These are phyloP conservation scores for Penicillium salamii DNA, from an alignment of 495 filamentous ascomycete species.

Conservation along the genomic window DNA sequence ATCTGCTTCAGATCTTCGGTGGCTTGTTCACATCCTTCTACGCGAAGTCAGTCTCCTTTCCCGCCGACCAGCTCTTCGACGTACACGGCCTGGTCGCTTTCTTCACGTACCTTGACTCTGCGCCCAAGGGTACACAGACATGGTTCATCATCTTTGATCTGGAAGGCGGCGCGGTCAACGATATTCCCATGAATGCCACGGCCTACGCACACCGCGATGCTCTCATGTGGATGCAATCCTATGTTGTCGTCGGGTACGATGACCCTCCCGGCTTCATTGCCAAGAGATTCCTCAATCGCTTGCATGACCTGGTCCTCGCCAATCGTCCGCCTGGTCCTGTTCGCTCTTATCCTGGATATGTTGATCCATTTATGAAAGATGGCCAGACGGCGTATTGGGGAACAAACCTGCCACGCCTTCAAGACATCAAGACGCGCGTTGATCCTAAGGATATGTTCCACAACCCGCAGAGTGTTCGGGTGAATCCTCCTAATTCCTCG, in stretches of 20 bases:
- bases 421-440: constrained; percentile 50
- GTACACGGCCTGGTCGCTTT: constrained; percentile 34
- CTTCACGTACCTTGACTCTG: constrained; percentile 42
- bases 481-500: background rate
- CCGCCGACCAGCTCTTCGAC: constrained; percentile 37
- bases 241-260: constrained; percentile 37
- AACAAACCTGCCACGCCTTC: constrained; percentile 46
- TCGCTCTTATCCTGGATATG: constrained; percentile 66
- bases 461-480: constrained; percentile 55
- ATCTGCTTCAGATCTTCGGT: constrained; percentile 19
- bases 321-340: constrained; percentile 25
- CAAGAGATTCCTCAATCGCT: constrained; percentile 36
- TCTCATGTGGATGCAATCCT: constrained; percentile 45
- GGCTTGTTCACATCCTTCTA: constrained; percentile 42
- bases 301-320: constrained; percentile 37
- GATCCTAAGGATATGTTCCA: constrained; percentile 62
- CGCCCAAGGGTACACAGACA: constrained; percentile 41
- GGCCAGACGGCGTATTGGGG: constrained; percentile 54
- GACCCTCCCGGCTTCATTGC: constrained; percentile 29
- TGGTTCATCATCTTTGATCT: constrained; percentile 46
- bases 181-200: constrained; percentile 36
- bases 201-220: constrained; percentile 45
- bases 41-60: constrained; percentile 49
- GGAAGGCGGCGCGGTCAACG: constrained; percentile 42
- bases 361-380: constrained; percentile 57